phyloP scores from a whole-genome alignment of 352 stramenopile genomes.

The Globisporangium canariense region DNA sequence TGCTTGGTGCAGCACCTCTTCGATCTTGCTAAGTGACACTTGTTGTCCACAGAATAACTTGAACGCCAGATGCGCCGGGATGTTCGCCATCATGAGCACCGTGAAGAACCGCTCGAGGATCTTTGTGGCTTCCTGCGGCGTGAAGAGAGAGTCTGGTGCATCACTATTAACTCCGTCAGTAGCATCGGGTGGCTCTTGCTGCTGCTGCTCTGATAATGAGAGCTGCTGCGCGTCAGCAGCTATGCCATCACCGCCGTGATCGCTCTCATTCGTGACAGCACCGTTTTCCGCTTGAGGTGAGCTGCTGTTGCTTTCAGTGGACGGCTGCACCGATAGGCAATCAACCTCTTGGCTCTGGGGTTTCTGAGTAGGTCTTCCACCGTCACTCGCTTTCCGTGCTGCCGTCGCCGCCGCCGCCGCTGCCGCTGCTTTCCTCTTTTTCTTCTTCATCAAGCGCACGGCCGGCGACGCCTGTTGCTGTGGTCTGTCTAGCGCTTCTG shows the following conservation, averaged over 20 bases:
- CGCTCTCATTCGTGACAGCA: background rate
- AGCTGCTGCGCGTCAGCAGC: background rate
- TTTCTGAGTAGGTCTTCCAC: too few species aligned
- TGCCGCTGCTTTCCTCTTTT: constrained; percentile 11
- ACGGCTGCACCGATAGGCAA: background rate
- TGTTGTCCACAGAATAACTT: constrained; percentile 8
- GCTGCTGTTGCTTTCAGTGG: background rate
- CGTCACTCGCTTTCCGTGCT: background rate
- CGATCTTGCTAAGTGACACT: constrained; percentile 5
- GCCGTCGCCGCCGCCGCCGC: background rate
- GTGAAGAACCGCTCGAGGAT: constrained; percentile 27
- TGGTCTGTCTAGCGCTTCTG: background rate
- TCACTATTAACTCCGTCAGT: background rate
- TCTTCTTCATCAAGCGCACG: constrained; percentile 10
- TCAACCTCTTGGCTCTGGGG: background rate
- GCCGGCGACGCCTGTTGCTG: too few species aligned
- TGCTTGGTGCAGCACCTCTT: constrained; percentile 7
- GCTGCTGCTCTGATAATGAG: background rate
- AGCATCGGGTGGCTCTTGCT: background rate
- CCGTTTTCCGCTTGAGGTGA: background rate
- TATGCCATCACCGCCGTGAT: background rate
- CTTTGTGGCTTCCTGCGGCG: constrained; percentile 4
- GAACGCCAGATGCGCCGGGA: constrained; percentile 16
- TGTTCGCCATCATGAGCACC: constrained; percentile 22
- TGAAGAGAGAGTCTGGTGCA: background rate